Percentiles rank a stretch among this genome's conserved stretches.
Conservation (phyloP, 148 eudicot genomes). For the Spergularia bocconei region DNA sequence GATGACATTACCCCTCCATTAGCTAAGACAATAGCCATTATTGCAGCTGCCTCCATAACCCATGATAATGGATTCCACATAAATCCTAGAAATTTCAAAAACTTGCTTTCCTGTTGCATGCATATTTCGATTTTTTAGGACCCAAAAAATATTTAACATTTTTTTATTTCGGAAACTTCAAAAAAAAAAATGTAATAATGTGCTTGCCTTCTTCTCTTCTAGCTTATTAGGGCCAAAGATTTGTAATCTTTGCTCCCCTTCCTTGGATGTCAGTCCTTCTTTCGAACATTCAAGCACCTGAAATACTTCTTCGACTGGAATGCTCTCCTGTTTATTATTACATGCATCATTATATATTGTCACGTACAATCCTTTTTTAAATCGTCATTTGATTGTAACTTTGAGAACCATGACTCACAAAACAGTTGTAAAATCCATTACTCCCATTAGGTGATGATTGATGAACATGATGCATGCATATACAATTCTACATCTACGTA, state of each 20-base stretch:
- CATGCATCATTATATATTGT: no score
- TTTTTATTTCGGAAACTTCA: no score
- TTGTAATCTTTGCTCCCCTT: conserved; percentile 46
- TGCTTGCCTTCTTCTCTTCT: conserved; percentile 62
- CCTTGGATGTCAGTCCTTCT: conserved; percentile 50
- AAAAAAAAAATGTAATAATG: neutral
- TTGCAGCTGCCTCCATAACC: conserved; percentile 83
- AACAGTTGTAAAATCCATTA: no score
- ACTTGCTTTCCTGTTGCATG: conserved; percentile 53
- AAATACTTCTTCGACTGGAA: conserved; percentile 68
- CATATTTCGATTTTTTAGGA: neutral
- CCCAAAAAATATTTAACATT: no score
- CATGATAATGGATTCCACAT: conserved; percentile 93
- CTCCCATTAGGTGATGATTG: no score
- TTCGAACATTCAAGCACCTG: conserved; percentile 43
- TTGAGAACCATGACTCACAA: no score
- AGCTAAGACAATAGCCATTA: conserved; percentile 78
- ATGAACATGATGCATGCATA: no score
- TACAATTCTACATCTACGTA: no score
- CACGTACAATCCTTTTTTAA: no score
- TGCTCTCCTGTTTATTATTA: conserved; percentile 42
- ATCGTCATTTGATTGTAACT: no score
- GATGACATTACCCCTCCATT: conserved; percentile 58
- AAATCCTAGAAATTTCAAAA: conserved; percentile 66
- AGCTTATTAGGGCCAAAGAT: conserved; percentile 77